These are phyloP conservation scores for Tolypocladium ophioglossoides DNA, from an alignment of 2,329 filamentous ascomycete species.

Conservation along the genomic window DNA sequence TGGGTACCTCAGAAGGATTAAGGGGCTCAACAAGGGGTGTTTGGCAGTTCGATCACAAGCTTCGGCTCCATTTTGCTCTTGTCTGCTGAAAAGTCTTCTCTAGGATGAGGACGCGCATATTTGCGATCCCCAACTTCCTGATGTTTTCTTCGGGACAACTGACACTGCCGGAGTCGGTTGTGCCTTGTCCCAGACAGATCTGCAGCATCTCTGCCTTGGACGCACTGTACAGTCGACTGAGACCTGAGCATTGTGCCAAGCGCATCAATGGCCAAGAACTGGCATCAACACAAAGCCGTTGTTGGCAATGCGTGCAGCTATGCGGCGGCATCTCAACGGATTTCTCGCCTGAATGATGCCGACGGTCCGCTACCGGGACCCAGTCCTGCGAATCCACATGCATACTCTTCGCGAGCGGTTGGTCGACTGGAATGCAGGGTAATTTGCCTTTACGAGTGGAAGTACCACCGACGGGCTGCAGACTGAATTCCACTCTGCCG, in stretches of 20 bases:
- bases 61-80: neutral
- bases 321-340: neutral
- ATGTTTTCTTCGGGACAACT: too few relatives aligned
- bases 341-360: neutral
- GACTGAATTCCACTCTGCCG: neutral
- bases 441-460: neutral
- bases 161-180: too few relatives aligned
- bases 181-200: neutral
- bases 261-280: neutral
- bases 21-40: neutral
- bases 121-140: neutral
- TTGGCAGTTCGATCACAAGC: neutral
- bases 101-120: neutral
- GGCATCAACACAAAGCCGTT: neutral
- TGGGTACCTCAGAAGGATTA: too few relatives aligned
- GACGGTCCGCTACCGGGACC: neutral
- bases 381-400: neutral
- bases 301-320: neutral
- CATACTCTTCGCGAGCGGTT: neutral
- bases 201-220: neutral
- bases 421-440: neutral
- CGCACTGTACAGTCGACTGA: neutral
- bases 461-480: neutral
- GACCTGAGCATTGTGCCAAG: neutral
- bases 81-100: neutral